Evolutionary conservation across 306 rosid species (phyloP).

Genomic region (Vigna hirtella): DNA sequence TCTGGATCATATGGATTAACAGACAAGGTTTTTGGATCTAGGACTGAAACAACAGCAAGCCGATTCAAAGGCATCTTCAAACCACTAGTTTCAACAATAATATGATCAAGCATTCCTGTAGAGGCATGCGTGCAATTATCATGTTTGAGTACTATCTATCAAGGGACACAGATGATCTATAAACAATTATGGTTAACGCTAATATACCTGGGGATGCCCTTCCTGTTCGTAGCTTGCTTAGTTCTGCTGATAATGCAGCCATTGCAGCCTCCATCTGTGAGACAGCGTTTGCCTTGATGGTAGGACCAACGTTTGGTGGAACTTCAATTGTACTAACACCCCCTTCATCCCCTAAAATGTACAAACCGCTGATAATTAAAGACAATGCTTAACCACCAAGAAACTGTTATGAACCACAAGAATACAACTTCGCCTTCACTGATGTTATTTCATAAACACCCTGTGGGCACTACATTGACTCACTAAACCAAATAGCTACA

Average conservation of each 20-base stretch:
- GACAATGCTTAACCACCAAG: too few relatives aligned
- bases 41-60: slow-evolving; percentile 85
- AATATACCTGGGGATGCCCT: slow-evolving; percentile 90
- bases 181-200: neutral
- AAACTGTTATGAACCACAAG: too few relatives aligned
- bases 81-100: slow-evolving; percentile 81
- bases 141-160: slow-evolving; percentile 15
- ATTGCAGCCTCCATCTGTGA: slow-evolving; percentile 89
- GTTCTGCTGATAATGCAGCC: slow-evolving; percentile 72
- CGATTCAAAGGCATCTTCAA: slow-evolving; percentile 85
- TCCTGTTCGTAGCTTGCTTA: slow-evolving; percentile 84
- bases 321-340: slow-evolving; percentile 61
- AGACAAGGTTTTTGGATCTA: slow-evolving; percentile 83
- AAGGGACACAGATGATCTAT: neutral
- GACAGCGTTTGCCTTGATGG: slow-evolving; percentile 67
- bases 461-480: too few relatives aligned
- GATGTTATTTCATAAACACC: too few relatives aligned
- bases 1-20: slow-evolving; percentile 84
- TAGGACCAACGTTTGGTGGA: slow-evolving; percentile 70
- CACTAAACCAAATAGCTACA: too few relatives aligned
- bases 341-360: slow-evolving; percentile 68
- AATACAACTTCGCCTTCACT: too few relatives aligned
- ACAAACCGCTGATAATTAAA: slow-evolving; percentile 24
- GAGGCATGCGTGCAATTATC: slow-evolving; percentile 16
- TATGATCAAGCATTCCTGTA: slow-evolving; percentile 97